phyloP scores from a whole-genome alignment of 2,329 filamentous ascomycete species.

The Colletotrichum sp. region DNA sequence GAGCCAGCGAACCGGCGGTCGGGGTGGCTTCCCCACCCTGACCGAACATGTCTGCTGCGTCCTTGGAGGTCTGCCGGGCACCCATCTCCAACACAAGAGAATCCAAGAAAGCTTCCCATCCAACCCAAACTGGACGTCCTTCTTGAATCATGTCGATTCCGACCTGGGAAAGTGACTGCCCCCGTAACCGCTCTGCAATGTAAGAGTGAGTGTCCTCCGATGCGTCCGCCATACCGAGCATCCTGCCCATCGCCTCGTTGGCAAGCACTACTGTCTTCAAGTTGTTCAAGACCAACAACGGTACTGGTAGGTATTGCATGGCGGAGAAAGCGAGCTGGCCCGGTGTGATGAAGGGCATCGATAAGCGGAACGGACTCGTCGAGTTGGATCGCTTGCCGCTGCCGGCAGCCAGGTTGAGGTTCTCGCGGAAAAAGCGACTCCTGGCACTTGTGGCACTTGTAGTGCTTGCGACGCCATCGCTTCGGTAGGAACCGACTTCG shows the following conservation, averaged over 20 bases:
- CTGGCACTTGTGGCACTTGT: slow-evolving; percentile 27
- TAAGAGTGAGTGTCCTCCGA: slow-evolving; percentile 43
- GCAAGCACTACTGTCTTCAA: slow-evolving; percentile 74
- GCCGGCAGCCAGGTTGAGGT: slow-evolving; percentile 21
- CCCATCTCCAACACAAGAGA: slow-evolving; percentile 52
- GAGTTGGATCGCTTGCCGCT: slow-evolving; percentile 36
- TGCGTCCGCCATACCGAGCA: slow-evolving; percentile 62
- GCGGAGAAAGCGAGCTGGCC: slow-evolving; percentile 69
- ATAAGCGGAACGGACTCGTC: slow-evolving; percentile 39
- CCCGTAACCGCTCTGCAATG: slow-evolving; percentile 65
- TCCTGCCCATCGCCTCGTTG: slow-evolving; percentile 76
- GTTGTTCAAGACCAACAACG: slow-evolving; percentile 71
- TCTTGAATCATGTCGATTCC: slow-evolving; percentile 78
- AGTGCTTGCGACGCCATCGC: neutral
- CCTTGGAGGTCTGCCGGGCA: slow-evolving; percentile 22
- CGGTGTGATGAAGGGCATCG: slow-evolving; percentile 53
- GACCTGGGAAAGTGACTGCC: slow-evolving; percentile 71
- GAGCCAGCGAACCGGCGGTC: slow-evolving; percentile 30
- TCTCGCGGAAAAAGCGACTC: slow-evolving; percentile 40
- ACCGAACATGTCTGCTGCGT: slow-evolving; percentile 4
- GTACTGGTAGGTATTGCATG: slow-evolving; percentile 77
- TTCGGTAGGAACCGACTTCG: neutral
- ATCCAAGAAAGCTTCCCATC: slow-evolving; percentile 64
- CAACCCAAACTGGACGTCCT: slow-evolving; percentile 64
- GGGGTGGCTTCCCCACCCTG: slow-evolving; percentile 41